Evolutionary conservation across 1,284 basidiomycete species (phyloP).

Genomic region (Apiotrichum laibachii): DNA sequence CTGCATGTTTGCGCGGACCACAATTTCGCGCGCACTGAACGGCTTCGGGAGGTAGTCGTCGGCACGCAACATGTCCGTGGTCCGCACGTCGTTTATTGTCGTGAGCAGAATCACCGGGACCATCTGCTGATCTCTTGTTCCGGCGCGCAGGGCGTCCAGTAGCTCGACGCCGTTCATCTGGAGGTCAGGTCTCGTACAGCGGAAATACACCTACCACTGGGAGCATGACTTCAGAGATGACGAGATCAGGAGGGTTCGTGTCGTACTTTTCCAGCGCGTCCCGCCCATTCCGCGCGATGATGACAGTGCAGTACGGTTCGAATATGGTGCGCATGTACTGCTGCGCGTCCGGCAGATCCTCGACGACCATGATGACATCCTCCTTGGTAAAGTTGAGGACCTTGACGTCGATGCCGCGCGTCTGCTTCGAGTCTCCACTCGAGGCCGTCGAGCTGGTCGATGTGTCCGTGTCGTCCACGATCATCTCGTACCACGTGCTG

Average conservation of each 20-base stretch:
- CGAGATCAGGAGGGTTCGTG: constrained; percentile 33
- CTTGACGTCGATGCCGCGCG: constrained; percentile 29
- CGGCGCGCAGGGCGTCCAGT: constrained; percentile 26
- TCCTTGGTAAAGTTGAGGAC: constrained; percentile 45
- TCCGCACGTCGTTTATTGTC: constrained; percentile 35
- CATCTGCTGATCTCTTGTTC: constrained; percentile 21
- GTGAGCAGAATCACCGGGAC: constrained; percentile 45
- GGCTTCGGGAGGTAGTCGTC: constrained; percentile 50
- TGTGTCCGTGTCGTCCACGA: neutral
- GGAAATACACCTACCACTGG: constrained; percentile 31
- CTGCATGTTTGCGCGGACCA: constrained; percentile 50
- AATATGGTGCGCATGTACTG: constrained; percentile 48
- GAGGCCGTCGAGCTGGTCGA: too few species aligned
- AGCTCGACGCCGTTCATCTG: constrained; percentile 42
- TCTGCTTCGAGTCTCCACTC: neutral
- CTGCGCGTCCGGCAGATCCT: constrained; percentile 40
- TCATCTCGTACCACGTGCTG: neutral
- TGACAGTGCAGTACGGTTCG: constrained; percentile 48
- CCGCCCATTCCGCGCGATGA: constrained; percentile 50
- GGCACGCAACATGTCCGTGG: constrained; percentile 45
- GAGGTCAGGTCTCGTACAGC: neutral
- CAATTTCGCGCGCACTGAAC: constrained; percentile 39
- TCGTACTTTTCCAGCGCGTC: constrained; percentile 47
- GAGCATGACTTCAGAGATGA: constrained; percentile 54
- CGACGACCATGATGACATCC: constrained; percentile 48